Evolutionary conservation across 331 rosid genomes (phyloP), one percentile per base, ranked within the genome.

Genomic region (Acacia concinna): DNA sequence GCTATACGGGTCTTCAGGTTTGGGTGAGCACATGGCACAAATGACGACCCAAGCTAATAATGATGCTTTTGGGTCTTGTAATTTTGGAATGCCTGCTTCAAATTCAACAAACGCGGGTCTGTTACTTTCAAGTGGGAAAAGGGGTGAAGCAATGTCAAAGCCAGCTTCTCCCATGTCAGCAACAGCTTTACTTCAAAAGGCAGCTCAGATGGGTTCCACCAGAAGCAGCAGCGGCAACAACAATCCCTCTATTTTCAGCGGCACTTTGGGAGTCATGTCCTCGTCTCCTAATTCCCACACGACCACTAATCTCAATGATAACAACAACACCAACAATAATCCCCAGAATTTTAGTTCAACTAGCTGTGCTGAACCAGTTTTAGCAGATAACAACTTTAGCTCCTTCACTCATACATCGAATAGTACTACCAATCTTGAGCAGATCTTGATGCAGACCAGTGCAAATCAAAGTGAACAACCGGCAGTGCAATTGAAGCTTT

Each of bases 171-270:
- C 97, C 1, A 87, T 92, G 96, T 92, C 97, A 4, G 97, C 97
- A 6, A 92, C 97, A 31, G 97, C 97, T 0, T 92, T 92, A 67
- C 83, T 92, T 10, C 97, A 90, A 74, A 90, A 90, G 49, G 97
- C 97, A 67, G 97, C 97, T 3, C 97, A 90, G 54, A 84, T 90
- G 89, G 97, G 97, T 27, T 92, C 97, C 44, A 87, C 94, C 9
- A 83, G 79, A 83, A 80, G 78, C 62, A 11, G 59, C 76, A 52
- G 27, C 23, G 7, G 0, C 27, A 51, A 0, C 27, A 38, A 82
- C 77, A 84, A 79, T 80, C 78, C 84, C 46, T 78, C 92, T 4
- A 62, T 88, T 65, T 84, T 85, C 37, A 80, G 85, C 62, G 76
- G 56, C 77, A 87, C 83, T 62, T 84, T 85, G 68, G 90, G 93